Base-by-base conservation (phyloP, 768 basidiomycete genomes). In the Suillus subaureus region DNA sequence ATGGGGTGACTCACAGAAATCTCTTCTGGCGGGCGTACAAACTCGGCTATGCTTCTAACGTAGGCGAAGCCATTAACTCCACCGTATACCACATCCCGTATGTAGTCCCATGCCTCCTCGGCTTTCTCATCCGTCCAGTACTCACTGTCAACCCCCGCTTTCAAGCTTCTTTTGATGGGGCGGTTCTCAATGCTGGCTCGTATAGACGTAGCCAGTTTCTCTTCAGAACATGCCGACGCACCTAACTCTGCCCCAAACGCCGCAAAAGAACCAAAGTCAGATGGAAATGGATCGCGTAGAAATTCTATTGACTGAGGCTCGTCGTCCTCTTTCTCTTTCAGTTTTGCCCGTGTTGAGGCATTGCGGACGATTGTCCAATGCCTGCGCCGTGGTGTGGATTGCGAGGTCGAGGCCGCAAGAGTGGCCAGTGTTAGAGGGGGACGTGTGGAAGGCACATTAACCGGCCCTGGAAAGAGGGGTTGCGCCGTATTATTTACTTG, bases 31-130 rank as follows among this genome's bases (percentile, higher is more conserved):
- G 74, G 72, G 6, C 79, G 73, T 39, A 89, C 80, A 68, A 93
- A 94, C 75, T 91, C 89, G 31, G 91, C 91, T 63, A 94, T 70
- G 72, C 92, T 93, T 66, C 89, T 81, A 61, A 89, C 83, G 73
- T 93, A 93, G 6, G 92, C 92, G 33, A 87, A 76, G 2, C 92
- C 92, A 64, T 92, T 90, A 0, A 87, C 81, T 55, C 92, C 91
- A 0, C 92, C 92, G 71, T 93, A 93, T 0, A 93, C 91, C n/a
- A 92, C 72, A 71, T 92, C 89, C 23, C 84, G 77, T 21, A 93
- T 55, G 70, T 89, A 91, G n/a, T 81, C 82, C 75, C 91, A 89
- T 2, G 84, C 90, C 28, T 83, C 81, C n/a, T 74, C 74, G 15
- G 84, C 86, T 6, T 81, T 78, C 58, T 78, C 79, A 15, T 78